Conservation (phyloP, 148 eudicot genomes). For the Simmondsia chinensis region DNA sequence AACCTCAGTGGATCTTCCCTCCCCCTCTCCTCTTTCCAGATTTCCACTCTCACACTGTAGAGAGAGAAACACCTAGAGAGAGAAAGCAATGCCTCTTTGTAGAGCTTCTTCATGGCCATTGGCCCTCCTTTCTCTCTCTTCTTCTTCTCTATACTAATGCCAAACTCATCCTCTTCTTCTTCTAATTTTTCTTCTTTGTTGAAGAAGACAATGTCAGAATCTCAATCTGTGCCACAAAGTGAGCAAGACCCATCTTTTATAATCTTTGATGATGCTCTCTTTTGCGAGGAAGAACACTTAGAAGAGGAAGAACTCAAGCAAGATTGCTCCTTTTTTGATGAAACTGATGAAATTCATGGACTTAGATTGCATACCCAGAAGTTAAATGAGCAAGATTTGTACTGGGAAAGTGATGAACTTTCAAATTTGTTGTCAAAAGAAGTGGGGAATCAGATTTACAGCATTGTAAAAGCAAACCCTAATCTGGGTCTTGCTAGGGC, state of each 20-base stretch:
- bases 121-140: too few species aligned
- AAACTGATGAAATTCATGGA: not conserved
- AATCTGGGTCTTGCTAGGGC: conserved; percentile 12
- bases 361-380: too few species aligned
- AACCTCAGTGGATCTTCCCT: too few species aligned
- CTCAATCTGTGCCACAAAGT: conserved; percentile 2
- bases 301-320: conserved; percentile 5
- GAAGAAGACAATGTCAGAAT: conserved; percentile 26
- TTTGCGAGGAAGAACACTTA: conserved; percentile 30
- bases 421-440: conserved; percentile 32
- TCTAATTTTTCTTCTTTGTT: conserved; percentile 13
- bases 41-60: too few species aligned
- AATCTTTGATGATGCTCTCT: conserved; percentile 20
- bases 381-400: conserved; percentile 25
- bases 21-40: too few species aligned
- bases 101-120: too few species aligned
- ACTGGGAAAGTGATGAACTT: conserved; percentile 52
- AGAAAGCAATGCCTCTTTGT: too few species aligned
- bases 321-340: conserved; percentile 8
- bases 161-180: conserved; percentile 3
- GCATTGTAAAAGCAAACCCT: conserved; percentile 1
- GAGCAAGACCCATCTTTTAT: conserved; percentile 8
- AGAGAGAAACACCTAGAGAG: too few species aligned
- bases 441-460: conserved; percentile 1
- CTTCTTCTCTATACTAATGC: too few species aligned